Conservation (phyloP, 2,329 filamentous ascomycete genomes). For the Scedosporium apiospermum region DNA sequence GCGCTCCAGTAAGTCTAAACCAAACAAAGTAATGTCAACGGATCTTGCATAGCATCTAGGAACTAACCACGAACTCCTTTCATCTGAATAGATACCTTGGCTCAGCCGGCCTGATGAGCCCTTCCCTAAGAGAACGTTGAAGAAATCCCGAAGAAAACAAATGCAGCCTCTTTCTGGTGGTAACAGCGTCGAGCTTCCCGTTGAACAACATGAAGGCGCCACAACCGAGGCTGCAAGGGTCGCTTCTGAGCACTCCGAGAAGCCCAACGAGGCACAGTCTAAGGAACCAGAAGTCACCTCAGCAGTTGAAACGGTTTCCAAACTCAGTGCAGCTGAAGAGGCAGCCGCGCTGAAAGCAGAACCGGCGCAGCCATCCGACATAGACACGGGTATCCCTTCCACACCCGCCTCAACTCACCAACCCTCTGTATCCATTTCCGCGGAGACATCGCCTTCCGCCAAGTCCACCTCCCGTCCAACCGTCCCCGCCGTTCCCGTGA, state of each 20-base stretch:
- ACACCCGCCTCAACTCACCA: constrained; percentile 7
- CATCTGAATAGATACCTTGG: constrained; percentile 2
- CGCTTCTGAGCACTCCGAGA: constrained; percentile 13
- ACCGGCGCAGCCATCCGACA: not conserved
- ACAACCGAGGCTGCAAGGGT: constrained; percentile 15
- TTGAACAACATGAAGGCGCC: constrained; percentile 25
- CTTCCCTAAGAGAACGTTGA: constrained; percentile 18
- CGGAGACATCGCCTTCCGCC: constrained; percentile 13
- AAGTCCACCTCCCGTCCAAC: constrained; percentile 5
- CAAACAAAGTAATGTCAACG: not conserved
- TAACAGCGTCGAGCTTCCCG: constrained; percentile 31
- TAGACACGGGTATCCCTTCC: constrained; percentile 3
- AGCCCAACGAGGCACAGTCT: constrained; percentile 11
- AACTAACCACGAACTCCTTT: not conserved
- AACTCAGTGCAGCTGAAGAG: constrained; percentile 4
- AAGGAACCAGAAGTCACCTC: constrained; percentile 6
- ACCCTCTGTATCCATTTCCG: constrained; percentile 10
- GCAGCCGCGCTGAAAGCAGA: constrained; percentile 3
- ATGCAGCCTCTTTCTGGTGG: constrained; percentile 21
- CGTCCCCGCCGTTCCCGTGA: constrained; percentile 29
- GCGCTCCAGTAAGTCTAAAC: constrained; percentile 1
- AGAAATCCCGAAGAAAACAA: constrained; percentile 29
- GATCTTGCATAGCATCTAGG: not conserved
- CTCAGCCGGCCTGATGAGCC: constrained; percentile 3
- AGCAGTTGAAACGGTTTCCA: too few relatives aligned